These are phyloP conservation scores for Orobanche coerulescens DNA, from an alignment of 257 asterid species.

Conservation along the genomic window DNA sequence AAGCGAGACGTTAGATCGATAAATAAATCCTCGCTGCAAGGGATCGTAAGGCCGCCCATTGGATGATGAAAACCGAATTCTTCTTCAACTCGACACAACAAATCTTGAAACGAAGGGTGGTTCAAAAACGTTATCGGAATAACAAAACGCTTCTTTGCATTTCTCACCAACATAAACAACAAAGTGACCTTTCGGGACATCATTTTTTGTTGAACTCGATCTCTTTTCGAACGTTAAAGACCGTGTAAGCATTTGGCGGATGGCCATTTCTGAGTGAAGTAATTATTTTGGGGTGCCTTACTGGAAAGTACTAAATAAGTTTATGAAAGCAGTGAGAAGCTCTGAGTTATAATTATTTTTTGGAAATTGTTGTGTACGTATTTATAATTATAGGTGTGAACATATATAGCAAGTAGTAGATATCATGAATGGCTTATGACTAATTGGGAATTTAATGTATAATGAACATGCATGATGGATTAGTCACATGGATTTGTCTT, in stretches of 20 bases:
- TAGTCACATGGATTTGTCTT: background rate
- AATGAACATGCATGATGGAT: too few species aligned
- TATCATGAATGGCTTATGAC: too few species aligned
- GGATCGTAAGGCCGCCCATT: slow-evolving; percentile 38
- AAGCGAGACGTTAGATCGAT: background rate
- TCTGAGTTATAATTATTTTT: too few species aligned
- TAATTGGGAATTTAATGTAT: too few species aligned
- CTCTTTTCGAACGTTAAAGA: slow-evolving; percentile 17
- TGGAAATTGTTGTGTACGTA: too few species aligned
- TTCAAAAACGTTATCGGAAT: slow-evolving; percentile 32
- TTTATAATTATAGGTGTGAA: too few species aligned
- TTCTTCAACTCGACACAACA: slow-evolving; percentile 26
- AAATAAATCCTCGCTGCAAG: slow-evolving; percentile 25
- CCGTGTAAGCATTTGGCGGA: slow-evolving; percentile 20
- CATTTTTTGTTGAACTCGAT: slow-evolving; percentile 20
- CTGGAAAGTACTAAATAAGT: too few species aligned
- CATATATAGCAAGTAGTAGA: too few species aligned
- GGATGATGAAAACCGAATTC: slow-evolving; percentile 35
- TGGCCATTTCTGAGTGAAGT: slow-evolving; percentile 21
- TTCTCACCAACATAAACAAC: slow-evolving; percentile 32
- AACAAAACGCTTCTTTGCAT: slow-evolving; percentile 24
- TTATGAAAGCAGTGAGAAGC: too few species aligned
- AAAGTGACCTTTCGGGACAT: slow-evolving; percentile 34
- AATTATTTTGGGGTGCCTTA: background rate
- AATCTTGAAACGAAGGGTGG: slow-evolving; percentile 31